These are phyloP conservation scores for Anthracocystis walkeri DNA, from an alignment of 1,284 basidiomycete species.

Conservation along the genomic window DNA sequence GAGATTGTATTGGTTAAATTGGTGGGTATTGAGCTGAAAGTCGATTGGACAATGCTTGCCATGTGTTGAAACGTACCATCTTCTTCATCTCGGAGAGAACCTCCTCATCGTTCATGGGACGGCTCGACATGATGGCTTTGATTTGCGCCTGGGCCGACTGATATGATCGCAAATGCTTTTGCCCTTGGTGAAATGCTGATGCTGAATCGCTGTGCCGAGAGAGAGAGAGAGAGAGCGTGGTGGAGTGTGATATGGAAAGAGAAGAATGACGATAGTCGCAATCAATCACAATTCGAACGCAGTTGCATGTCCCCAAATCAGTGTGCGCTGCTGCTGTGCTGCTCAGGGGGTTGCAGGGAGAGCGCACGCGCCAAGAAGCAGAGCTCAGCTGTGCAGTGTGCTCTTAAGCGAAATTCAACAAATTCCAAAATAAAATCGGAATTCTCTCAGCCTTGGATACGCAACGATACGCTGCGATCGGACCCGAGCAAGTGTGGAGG, in stretches of 20 bases:
- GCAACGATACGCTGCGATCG: not conserved
- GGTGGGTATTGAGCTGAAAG: not conserved
- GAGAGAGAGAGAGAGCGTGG: not conserved
- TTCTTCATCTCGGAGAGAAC: slow-evolving; percentile 98
- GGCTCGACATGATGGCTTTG: slow-evolving; percentile 63
- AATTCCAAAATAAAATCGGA: not conserved
- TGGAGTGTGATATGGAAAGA: not conserved
- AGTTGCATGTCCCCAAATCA: not conserved
- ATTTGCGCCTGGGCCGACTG: not conserved
- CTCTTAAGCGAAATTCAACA: slow-evolving; percentile 3
- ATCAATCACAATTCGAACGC: not conserved
- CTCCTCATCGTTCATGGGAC: slow-evolving; percentile 92
- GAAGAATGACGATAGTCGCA: not conserved
- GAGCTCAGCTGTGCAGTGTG: not conserved
- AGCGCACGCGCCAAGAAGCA: slow-evolving; percentile 39
- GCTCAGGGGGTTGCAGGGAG: slow-evolving; percentile 2
- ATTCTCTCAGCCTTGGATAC: not conserved
- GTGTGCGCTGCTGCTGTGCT: not conserved
- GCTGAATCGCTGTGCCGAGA: not conserved
- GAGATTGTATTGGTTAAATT: not conserved
- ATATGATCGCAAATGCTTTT: not conserved
- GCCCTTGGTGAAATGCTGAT: not conserved
- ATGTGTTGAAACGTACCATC: slow-evolving; percentile 76
- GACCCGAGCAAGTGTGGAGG: slow-evolving; percentile 9
- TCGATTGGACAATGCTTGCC: not conserved